phyloP scores from a whole-genome alignment of 2,329 filamentous ascomycete genomes.

The Aspergillus tanneri region DNA sequence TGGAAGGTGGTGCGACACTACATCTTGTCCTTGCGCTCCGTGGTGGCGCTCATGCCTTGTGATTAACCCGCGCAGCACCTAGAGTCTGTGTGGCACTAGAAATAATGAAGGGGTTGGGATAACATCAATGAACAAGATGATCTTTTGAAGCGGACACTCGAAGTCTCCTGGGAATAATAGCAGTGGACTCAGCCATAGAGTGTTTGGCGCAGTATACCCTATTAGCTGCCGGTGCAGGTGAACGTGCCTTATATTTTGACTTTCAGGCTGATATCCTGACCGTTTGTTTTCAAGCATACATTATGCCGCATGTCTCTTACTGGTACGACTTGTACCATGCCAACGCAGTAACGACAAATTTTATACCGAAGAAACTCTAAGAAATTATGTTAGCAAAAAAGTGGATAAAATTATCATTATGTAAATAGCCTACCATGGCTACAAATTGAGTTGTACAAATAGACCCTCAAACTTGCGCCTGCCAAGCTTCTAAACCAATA shows the following conservation, averaged over 20 bases:
- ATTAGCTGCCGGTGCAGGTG: background rate
- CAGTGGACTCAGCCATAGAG: background rate
- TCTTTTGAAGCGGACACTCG: background rate
- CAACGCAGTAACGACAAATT: constrained; percentile 12
- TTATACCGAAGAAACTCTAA: background rate
- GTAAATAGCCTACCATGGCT: no score
- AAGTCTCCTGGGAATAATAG: background rate
- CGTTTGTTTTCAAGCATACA: background rate
- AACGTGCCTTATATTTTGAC: background rate
- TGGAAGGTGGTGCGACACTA: constrained; percentile 88
- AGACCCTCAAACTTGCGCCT: background rate
- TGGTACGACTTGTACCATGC: background rate
- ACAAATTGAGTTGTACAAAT: no score
- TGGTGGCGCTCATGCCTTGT: constrained; percentile 57
- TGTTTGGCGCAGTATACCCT: background rate
- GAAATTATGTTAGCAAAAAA: background rate
- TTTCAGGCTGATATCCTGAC: constrained; percentile 4
- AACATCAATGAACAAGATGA: background rate
- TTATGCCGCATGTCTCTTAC: background rate
- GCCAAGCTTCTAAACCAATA: background rate
- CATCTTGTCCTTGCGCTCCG: constrained; percentile 93
- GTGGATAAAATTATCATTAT: no score
- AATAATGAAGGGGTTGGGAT: background rate
- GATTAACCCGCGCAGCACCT: constrained; percentile 13
- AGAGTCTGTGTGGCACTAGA: background rate